A percentile compares a stretch with the other conserved stretches of the same genome.
Evolutionary conservation across 495 filamentous ascomycete species (phyloP).

Genomic region (Aspergillus sclerotioniger): DNA sequence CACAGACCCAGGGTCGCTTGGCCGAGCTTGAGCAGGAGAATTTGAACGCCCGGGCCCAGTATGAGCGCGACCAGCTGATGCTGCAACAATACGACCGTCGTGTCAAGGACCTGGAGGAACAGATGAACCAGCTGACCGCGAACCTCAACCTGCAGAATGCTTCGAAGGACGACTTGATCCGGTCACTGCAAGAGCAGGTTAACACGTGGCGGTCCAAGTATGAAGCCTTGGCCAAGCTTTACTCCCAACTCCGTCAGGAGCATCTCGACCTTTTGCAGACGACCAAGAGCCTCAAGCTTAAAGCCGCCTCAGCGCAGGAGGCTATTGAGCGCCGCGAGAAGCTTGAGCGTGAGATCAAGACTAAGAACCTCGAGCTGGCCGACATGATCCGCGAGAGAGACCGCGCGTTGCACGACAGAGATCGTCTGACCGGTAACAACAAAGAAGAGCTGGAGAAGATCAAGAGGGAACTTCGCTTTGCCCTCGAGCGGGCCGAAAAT

Average conservation of each 20-base stretch:
- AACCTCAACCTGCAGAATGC: slow-evolving; percentile 81
- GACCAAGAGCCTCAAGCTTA: slow-evolving; percentile 92
- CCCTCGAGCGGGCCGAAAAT: slow-evolving; percentile 88
- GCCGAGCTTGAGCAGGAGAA: slow-evolving; percentile 95
- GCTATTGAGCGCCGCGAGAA: slow-evolving; percentile 94
- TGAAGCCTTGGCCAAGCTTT: slow-evolving; percentile 92
- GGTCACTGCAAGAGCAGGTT: slow-evolving; percentile 87
- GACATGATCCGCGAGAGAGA: slow-evolving; percentile 99
- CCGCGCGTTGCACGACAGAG: slow-evolving; percentile 88
- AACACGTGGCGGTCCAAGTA: slow-evolving; percentile 98
- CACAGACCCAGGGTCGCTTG: slow-evolving; percentile 88
- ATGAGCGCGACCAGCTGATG: slow-evolving; percentile 94
- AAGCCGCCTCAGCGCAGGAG: slow-evolving; percentile 94
- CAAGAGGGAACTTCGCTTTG: slow-evolving; percentile 92
- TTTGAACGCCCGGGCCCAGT: slow-evolving; percentile 88
- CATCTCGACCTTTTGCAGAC: slow-evolving; percentile 92
- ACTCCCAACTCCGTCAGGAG: slow-evolving; percentile 92
- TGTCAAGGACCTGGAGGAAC: slow-evolving; percentile 87
- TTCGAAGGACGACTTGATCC: slow-evolving; percentile 93
- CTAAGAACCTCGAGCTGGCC: slow-evolving; percentile 95
- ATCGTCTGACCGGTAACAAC: slow-evolving; percentile 78
- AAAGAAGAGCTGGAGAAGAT: slow-evolving; percentile 94
- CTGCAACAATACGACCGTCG: slow-evolving; percentile 93
- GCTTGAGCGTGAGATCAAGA: slow-evolving; percentile 95
- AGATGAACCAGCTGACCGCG: slow-evolving; percentile 75